Conservation (phyloP, 1,284 basidiomycete species). For the Cryptococcus sp. region DNA sequence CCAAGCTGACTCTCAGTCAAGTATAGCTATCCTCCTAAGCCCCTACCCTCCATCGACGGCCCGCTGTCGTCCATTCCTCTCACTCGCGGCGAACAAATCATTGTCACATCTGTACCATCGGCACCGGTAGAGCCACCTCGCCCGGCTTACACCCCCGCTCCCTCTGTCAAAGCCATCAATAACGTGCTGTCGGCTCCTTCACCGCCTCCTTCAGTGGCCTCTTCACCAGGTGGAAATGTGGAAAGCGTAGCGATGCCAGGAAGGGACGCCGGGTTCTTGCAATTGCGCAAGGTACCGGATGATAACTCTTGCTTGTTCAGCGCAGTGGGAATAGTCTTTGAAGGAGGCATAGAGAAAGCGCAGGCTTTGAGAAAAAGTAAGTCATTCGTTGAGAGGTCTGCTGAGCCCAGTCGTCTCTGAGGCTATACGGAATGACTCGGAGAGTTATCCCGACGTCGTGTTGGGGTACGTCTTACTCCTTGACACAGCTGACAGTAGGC, state of each 20-base stretch:
- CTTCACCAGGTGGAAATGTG: no score
- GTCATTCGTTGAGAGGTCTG: constrained; percentile 5
- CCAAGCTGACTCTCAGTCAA: constrained; percentile 58
- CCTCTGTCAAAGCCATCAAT: constrained; percentile 33
- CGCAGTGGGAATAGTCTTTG: constrained; percentile 73
- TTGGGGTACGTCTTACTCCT: constrained; percentile 57
- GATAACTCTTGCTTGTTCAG: constrained; percentile 92
- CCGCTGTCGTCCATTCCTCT: constrained; percentile 70
- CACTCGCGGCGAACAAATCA: constrained; percentile 71
- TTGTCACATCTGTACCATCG: constrained; percentile 55
- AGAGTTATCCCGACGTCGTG: constrained; percentile 73
- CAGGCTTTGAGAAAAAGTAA: constrained; percentile 36
- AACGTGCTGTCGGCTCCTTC: constrained; percentile 28
- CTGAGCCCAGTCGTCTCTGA: constrained; percentile 64
- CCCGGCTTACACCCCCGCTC: constrained; percentile 23
- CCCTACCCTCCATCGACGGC: constrained; percentile 64
- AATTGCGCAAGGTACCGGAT: constrained; percentile 72
- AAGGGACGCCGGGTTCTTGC: constrained; percentile 48
- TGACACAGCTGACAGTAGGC: constrained; percentile 46
- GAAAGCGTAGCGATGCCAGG: constrained; percentile 37
- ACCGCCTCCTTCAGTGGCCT: constrained; percentile 15
- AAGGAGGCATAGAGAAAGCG: constrained; percentile 62
- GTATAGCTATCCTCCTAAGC: constrained; percentile 72
- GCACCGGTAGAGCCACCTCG: constrained; percentile 6
- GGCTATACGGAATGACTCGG: constrained; percentile 63